Conservation (phyloP, 2,329 filamentous ascomycete genomes). For the Polytolypa hystricis region DNA sequence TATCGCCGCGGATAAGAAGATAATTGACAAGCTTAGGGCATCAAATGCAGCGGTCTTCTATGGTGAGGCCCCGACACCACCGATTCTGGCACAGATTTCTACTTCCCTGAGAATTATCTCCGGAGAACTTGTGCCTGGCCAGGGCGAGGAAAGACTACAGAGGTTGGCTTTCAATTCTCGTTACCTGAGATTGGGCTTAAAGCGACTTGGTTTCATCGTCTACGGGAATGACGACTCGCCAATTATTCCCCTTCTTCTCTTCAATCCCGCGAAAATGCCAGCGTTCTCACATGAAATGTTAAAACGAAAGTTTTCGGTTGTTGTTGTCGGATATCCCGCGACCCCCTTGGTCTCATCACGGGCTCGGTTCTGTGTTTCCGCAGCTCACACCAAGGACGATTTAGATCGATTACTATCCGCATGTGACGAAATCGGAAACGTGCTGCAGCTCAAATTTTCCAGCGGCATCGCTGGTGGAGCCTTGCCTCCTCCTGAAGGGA, state of each 20-base stretch:
- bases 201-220: slow-evolving; percentile 91
- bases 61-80: slow-evolving; percentile 77
- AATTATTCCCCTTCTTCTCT: slow-evolving; percentile 87
- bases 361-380: slow-evolving; percentile 88
- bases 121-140: slow-evolving; percentile 75
- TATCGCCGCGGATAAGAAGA: slow-evolving; percentile 74
- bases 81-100: slow-evolving; percentile 82
- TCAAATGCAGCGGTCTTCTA: slow-evolving; percentile 79
- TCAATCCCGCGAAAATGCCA: slow-evolving; percentile 97
- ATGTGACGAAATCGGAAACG: slow-evolving; percentile 84
- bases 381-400: slow-evolving; percentile 97
- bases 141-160: slow-evolving; percentile 91
- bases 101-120: slow-evolving; percentile 78
- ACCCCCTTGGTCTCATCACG: slow-evolving; percentile 91
- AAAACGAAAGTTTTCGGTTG: slow-evolving; percentile 91
- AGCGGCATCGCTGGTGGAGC: slow-evolving; percentile 85
- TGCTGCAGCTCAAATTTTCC: slow-evolving; percentile 94
- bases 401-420: slow-evolving; percentile 79
- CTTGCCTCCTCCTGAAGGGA: slow-evolving; percentile 60
- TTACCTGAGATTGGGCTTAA: slow-evolving; percentile 93
- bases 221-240: slow-evolving; percentile 97
- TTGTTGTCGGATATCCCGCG: slow-evolving; percentile 93
- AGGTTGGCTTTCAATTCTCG: slow-evolving; percentile 96
- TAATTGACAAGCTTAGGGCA: slow-evolving; percentile 82
- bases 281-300: slow-evolving; percentile 99